Base-by-base conservation (phyloP, 495 filamentous ascomycete genomes). In the Penicillium flavigenum region DNA sequence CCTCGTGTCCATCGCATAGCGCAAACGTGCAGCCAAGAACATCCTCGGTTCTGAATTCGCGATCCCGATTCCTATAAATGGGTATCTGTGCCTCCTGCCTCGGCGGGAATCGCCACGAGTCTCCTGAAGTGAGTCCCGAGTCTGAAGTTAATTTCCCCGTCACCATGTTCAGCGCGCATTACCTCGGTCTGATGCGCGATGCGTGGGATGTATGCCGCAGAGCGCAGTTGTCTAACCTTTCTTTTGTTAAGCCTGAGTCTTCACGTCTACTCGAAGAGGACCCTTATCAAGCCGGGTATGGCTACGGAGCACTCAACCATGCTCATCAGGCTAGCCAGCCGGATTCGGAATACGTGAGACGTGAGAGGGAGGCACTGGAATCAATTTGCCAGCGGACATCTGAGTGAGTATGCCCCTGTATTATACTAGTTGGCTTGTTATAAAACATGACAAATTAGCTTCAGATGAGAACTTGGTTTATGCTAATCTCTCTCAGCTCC, bases 351-450 rank as follows among this genome's bases (percentile, higher is more conserved):
- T 73, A 75, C 54, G 65, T 78, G 57, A 76, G 73, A 56, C 76
- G 76, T 42, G 79, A 82, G 58, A 68, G 77, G 22, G 79, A 82
- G 64, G 79, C 78, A 1, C 64, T 81, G 34, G 77, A 81, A 61
- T 76, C 75, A 5, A 82, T 82, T 59, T 80, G 79, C 63, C 79
- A 81, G 56, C 65, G 73, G 42, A 77, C 79, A 27, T 82, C 79
- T 9, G 79, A 81, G 79, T 82, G 58, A 69, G 78, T 69, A 51
- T 50, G 50, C 27, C 5, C 5, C 5, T 6, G 4, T 7, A 8
- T 34, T 27, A 2, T 22, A 16, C 34, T 16, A 9, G 14, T 2
- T 31, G 3, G 2, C 34, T 46, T 22, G 11, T 41, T 27, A 14
- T 26, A 22, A 5, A 17, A 26, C 29, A 17, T 5, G 20, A 14